These are phyloP conservation scores for Gypsophila paniculata DNA, from an alignment of 179 eudicot genomes.

Conservation along the genomic window DNA sequence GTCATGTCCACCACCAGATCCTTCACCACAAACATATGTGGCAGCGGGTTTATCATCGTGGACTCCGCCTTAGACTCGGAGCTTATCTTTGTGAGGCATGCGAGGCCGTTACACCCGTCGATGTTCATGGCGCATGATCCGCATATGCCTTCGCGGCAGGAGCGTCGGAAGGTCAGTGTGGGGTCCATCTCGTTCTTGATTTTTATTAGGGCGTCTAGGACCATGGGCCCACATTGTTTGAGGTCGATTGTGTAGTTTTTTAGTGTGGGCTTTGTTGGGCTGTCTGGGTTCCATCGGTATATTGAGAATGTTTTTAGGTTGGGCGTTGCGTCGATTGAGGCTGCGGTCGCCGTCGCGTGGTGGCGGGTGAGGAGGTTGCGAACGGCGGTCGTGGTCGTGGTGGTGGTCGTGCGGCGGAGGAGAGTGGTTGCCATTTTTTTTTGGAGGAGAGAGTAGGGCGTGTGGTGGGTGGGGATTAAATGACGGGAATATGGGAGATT, in stretches of 20 bases:
- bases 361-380: constrained; percentile 30
- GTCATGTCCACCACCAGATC: constrained; percentile 99
- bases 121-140: constrained; percentile 99
- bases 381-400: constrained; percentile 29
- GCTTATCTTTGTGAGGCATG: constrained; percentile 92
- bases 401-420: constrained; percentile 36
- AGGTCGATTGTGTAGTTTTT: constrained; percentile 73
- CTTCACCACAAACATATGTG: constrained; percentile 94
- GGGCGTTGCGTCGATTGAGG: constrained; percentile 22
- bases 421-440: constrained; percentile 48
- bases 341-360: constrained; percentile 47
- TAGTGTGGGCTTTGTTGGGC: constrained; percentile 64
- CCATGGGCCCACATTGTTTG: constrained; percentile 96
- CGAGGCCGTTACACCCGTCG: constrained; percentile 86
- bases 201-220: constrained; percentile 88
- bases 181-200: constrained; percentile 96
- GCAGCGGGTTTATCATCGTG: constrained; percentile 69
- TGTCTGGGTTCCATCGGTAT: constrained; percentile 89
- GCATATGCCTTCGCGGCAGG: constrained; percentile 95
- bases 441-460: too few species aligned
- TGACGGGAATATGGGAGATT: background rate
- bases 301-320: constrained; percentile 70
- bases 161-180: constrained; percentile 85
- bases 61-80: background rate
- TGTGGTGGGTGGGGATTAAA: background rate